Evolutionary conservation across 768 basidiomycete species (phyloP).

Genomic region (Lactifluus volemus): DNA sequence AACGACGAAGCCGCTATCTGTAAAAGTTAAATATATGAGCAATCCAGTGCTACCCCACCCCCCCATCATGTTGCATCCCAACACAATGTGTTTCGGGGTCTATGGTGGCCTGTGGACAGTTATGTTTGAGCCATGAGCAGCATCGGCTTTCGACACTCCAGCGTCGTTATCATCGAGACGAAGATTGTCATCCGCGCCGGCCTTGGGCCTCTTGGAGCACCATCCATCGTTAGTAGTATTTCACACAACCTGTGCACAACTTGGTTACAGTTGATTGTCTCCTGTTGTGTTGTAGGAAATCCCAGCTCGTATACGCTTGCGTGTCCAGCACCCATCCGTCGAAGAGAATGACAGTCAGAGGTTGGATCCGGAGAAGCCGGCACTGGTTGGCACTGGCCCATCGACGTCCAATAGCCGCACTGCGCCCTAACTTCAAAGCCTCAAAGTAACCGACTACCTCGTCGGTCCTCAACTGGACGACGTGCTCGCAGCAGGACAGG

Average conservation of each 20-base stretch:
- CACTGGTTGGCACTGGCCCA: constrained; percentile 26
- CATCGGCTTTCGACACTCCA: constrained; percentile 75
- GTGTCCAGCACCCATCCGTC: constrained; percentile 24
- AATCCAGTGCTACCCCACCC: too few relatives aligned
- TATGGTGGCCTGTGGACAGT: too few relatives aligned
- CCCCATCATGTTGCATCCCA: too few relatives aligned
- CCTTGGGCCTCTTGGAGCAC: constrained; percentile 66
- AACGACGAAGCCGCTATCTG: too few relatives aligned
- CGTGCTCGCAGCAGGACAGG: constrained; percentile 63
- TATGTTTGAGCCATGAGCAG: constrained; percentile 22
- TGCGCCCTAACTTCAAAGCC: constrained; percentile 34
- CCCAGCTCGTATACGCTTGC: constrained; percentile 70
- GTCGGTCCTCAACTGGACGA: constrained; percentile 77
- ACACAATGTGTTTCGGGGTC: too few relatives aligned
- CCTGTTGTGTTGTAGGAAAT: constrained; percentile 51
- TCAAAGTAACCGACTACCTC: constrained; percentile 68
- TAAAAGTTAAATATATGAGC: too few relatives aligned
- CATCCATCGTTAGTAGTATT: constrained; percentile 58
- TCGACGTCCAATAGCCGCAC: constrained; percentile 41
- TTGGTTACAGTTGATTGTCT: neutral
- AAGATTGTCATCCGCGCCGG: too few relatives aligned
- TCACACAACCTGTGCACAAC: constrained; percentile 2
- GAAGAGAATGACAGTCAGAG: constrained; percentile 23
- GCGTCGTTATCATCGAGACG: constrained; percentile 71
- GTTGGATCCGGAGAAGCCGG: too few relatives aligned